These are phyloP conservation scores for Diphasiastrum complanatum DNA, from an alignment of 83 land plant genomes.

Conservation along the genomic window DNA sequence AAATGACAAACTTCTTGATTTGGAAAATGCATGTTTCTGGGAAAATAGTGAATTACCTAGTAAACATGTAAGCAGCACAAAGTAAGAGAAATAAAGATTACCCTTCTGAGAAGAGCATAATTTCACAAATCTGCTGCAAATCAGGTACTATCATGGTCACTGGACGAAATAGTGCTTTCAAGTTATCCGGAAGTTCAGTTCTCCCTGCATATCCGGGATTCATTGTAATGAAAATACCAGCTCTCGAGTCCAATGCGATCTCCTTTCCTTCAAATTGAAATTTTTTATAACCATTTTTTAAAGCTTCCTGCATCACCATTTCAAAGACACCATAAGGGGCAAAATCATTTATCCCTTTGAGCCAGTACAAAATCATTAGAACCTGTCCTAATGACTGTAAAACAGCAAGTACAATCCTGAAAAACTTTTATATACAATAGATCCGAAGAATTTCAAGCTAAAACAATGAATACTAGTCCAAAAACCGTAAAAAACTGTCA, in stretches of 20 bases:
- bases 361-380: too few species aligned
- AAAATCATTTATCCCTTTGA: too few species aligned
- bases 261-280: slow-evolving; percentile 40
- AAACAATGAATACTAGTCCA: too few species aligned
- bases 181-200: slow-evolving; percentile 37
- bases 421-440: too few species aligned
- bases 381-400: too few species aligned
- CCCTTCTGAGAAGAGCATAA: slow-evolving; percentile 46
- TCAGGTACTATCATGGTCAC: slow-evolving; percentile 46
- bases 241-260: slow-evolving; percentile 33
- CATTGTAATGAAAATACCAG: slow-evolving; percentile 41
- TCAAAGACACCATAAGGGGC: neutral
- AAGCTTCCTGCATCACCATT: slow-evolving; percentile 23
- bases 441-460: too few species aligned
- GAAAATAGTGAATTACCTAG: too few species aligned
- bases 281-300: slow-evolving; percentile 25
- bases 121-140: slow-evolving; percentile 40
- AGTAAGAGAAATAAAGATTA: neutral
- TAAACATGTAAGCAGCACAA: neutral
- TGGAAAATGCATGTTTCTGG: too few species aligned
- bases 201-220: slow-evolving; percentile 44
- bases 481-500: too few species aligned
- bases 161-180: slow-evolving; percentile 41
- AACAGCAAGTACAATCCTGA: too few species aligned
- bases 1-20: too few species aligned